These are phyloP conservation scores for Elongisporangium undulatum DNA, from an alignment of 352 stramenopile genomes.

Conservation along the genomic window DNA sequence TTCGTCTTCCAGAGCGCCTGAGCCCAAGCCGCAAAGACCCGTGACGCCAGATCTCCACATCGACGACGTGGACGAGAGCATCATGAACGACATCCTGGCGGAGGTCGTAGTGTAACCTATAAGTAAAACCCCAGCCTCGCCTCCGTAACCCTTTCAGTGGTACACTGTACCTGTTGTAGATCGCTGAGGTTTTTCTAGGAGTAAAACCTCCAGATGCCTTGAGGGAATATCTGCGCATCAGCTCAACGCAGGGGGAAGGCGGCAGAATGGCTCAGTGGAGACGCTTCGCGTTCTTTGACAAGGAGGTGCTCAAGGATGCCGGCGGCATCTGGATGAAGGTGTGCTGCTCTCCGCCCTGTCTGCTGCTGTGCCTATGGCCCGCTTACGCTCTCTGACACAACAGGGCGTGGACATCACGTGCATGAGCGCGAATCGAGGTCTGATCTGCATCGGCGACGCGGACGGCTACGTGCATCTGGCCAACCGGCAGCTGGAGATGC, in stretches of 20 bases:
- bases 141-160: neutral
- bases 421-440: conserved; percentile 84
- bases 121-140: neutral
- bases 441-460: conserved; percentile 81
- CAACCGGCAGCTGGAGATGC: conserved; percentile 76
- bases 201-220: conserved; percentile 7
- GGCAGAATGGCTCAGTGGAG: conserved; percentile 83
- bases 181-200: conserved; percentile 1
- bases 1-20: neutral
- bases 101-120: conserved; percentile 9
- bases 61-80: conserved; percentile 57
- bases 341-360: conserved; percentile 4
- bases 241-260: conserved; percentile 7
- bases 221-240: neutral
- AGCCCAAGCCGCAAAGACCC: conserved; percentile 5
- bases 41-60: conserved; percentile 28
- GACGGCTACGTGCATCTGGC: conserved; percentile 82
- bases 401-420: conserved; percentile 82
- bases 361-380: neutral
- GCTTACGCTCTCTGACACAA: neutral
- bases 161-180: neutral
- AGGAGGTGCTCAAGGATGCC: conserved; percentile 80
- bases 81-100: conserved; percentile 63
- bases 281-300: conserved; percentile 89
- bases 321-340: conserved; percentile 86